A percentile compares a stretch with the other conserved stretches of the same genome.
These are phyloP conservation scores for Taiozyma sp. DNA, from an alignment of 1,139 yeast species.

Conservation along the genomic window DNA sequence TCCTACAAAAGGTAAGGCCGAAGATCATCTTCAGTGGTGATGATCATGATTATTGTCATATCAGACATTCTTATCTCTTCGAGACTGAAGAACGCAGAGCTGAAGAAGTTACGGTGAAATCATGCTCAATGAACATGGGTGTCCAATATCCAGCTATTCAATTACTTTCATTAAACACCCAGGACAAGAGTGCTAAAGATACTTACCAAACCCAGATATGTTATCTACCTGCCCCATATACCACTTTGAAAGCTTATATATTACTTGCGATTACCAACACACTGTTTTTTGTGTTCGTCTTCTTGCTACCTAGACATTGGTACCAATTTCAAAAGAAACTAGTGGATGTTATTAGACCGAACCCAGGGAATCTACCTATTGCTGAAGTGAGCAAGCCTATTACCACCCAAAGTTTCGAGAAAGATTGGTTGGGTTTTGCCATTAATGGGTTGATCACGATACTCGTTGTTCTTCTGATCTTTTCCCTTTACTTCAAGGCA, in stretches of 20 bases:
- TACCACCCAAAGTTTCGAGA: neutral
- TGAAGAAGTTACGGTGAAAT: conserved; percentile 81
- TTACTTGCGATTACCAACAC: conserved; percentile 15
- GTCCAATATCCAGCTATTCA: conserved; percentile 81
- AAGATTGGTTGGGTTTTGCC: conserved; percentile 10
- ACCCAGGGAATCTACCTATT: conserved; percentile 14
- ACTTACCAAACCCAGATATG: conserved; percentile 51
- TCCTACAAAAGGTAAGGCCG: conserved; percentile 58
- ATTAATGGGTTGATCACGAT: conserved; percentile 7
- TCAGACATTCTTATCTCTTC: conserved; percentile 45
- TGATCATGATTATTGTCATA: conserved; percentile 93
- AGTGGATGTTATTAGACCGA: neutral
- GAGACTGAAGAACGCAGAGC: conserved; percentile 34
- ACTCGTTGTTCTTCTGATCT: conserved; percentile 12
- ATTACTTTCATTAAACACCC: conserved; percentile 61
- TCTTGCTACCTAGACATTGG: conserved; percentile 19
- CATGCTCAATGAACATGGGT: conserved; percentile 93
- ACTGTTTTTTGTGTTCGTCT: conserved; percentile 9
- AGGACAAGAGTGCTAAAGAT: conserved; percentile 24
- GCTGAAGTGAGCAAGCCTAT: conserved; percentile 11
- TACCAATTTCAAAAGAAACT: neutral
- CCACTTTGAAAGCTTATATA: conserved; percentile 40
- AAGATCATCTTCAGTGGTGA: conserved; percentile 80
- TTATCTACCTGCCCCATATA: conserved; percentile 65
- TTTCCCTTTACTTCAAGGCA: conserved; percentile 17